Base-by-base conservation (phyloP, 768 basidiomycete genomes). In the Cubamyces sp. region DNA sequence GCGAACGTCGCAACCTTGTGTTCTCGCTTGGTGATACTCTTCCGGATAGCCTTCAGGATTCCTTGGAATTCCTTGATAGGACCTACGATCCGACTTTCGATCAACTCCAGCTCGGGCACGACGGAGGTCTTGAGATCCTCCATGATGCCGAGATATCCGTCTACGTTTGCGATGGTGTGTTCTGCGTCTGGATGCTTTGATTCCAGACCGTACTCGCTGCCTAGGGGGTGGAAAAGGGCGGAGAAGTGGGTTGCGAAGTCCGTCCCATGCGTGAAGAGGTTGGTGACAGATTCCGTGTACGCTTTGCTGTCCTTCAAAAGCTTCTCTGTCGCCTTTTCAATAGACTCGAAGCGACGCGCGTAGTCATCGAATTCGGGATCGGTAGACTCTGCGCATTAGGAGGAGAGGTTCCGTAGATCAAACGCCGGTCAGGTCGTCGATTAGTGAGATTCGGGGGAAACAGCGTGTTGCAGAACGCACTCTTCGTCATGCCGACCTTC, bases 21-120 rank as follows among this genome's bases (percentile, higher is more conserved):
- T 34, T 98, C 94, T 40, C 97, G 84, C 79, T 99, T 99, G 7
- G 91, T 92, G 69, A 97, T 93, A 18, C 86, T 94, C 82, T 98
- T 99, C 69, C 96, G 79, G 69, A 98, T 92, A 65, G 82, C 76
- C 79, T 96, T 98, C 77, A 96, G 79, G 61, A 97, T 80, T 0
- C 83, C 81, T 73, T 94, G 89, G 28, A 97, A 80, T 73, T 99
- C 97, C 77, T 92, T 98, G 49, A 88, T 82, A 9, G 97, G 97
- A 0, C 84, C 89, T 41, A 89, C 75, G 57, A 99, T 85, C 65
- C 96, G 82, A 64, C 86, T 89, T 64, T 95, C 90, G 71, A 99
- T 95, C 60, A 99, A 83, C 74, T 99, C 96, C 18, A 99, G 81
- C 75, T 99, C 97, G 5, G 97, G 97, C 11, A 83, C 76, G 50